Conservation (phyloP, 495 filamentous ascomycete genomes). For the Aspergillus egyptiacus region DNA sequence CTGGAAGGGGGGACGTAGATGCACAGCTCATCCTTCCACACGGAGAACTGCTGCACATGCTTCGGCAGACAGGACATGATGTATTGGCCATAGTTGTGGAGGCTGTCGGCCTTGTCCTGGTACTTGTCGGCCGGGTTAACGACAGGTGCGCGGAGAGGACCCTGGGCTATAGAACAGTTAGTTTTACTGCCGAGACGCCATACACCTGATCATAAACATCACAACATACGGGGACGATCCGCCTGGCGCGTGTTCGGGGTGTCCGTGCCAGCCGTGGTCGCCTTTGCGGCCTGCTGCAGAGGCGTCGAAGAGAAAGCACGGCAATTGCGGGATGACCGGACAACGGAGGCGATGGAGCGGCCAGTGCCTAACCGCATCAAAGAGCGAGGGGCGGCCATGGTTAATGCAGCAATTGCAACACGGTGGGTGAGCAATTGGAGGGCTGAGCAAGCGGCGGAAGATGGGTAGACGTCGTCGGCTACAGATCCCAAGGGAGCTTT, state of each 20-base stretch:
- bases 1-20: constrained; percentile 87
- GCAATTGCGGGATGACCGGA: constrained; percentile 47
- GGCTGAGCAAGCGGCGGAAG: constrained; percentile 16
- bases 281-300: constrained; percentile 51
- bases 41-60: constrained; percentile 97
- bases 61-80: constrained; percentile 94
- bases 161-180: constrained; percentile 39
- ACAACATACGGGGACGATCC: constrained; percentile 52
- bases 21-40: constrained; percentile 98
- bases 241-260: constrained; percentile 63
- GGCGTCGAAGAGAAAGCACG: constrained; percentile 54
- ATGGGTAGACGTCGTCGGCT: constrained; percentile 17
- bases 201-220: neutral
- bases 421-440: constrained; percentile 10
- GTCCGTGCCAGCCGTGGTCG: constrained; percentile 35
- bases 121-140: constrained; percentile 94
- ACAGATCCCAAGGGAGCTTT: constrained; percentile 27
- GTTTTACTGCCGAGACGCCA: constrained; percentile 7
- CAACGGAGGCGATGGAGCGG: constrained; percentile 55
- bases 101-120: constrained; percentile 67
- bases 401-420: constrained; percentile 30
- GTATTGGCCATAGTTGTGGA: constrained; percentile 94
- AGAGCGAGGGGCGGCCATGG: constrained; percentile 50
- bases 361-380: constrained; percentile 61
- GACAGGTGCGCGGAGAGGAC: constrained; percentile 66